Evolutionary conservation across 805 yeast genomes (phyloP), one percentile per base, ranked within the genome.

Genomic region (Saccharomycopsis sp.): DNA sequence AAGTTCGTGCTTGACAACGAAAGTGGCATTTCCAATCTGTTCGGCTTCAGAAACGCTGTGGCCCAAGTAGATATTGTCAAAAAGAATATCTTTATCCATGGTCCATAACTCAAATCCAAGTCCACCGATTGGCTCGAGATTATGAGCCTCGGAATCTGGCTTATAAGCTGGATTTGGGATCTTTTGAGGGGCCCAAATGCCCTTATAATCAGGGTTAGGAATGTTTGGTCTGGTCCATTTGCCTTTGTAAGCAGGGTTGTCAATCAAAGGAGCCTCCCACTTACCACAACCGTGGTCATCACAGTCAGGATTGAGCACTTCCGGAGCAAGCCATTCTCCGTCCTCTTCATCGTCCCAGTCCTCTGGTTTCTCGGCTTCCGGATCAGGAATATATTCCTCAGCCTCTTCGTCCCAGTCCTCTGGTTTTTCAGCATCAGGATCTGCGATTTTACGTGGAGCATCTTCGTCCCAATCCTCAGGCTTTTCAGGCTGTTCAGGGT

Each of bases 301-400:
- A 72, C 97, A 91, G 59, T 75, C 82, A 9, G 97, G 97, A 69
- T 91, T 91, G 52, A 74, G 74, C 53, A 90, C 76, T 53, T 75
- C 70, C 24, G 93, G 91, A 1, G 91, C 86, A 50, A 75, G 66
- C 96, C 96, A 92, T 66, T 78, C 85, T 3, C 97, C 97, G 68
- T 90, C 96, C 68, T 87, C 92, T 64, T 85, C 92, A 49, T 89
- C 96, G 68, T 88, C 88, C 97, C 97, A 91, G 67, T 80, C 85
- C 52, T 76, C 86, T 19, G 97, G 97, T 65, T 77, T 80, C 35
- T 61, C 67, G 29, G 89, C 85, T 1, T 74, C 76, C 47, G 96
- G 90, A 69, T 91, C 94, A 9, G 79, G 72, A 58, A 92, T 82
- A 61, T 72, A 80, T 60, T 72, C 77, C 9, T 81, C 78, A 24